phyloP scores from a whole-genome alignment of 2,329 filamentous ascomycete species.

The Helotiales sp. region DNA sequence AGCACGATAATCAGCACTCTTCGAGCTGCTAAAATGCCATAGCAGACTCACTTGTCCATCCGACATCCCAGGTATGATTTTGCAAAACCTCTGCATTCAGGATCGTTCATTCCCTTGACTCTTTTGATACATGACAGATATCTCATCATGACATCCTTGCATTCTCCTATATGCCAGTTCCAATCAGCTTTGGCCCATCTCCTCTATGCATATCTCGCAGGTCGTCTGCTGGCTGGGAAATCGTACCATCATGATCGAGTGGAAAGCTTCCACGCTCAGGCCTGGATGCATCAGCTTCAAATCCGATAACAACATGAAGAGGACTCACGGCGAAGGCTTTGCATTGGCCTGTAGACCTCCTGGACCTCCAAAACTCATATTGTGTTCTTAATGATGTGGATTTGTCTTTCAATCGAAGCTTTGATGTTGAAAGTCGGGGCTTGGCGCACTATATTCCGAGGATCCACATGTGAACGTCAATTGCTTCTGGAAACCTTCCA shows the following conservation, averaged over 20 bases:
- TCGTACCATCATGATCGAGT: conserved; percentile 83
- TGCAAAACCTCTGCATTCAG: conserved; percentile 80
- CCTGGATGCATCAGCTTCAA: conserved; percentile 42
- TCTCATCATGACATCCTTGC: conserved; percentile 80
- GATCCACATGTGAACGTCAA: too few relatives aligned
- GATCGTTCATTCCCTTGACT: conserved; percentile 79
- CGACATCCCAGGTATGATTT: conserved; percentile 88
- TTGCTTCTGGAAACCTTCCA: not conserved
- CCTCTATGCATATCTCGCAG: not conserved
- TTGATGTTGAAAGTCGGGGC: not conserved
- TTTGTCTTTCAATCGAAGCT: not conserved
- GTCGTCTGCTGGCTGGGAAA: not conserved
- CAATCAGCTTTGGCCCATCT: conserved; percentile 9
- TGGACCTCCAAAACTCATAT: conserved; percentile 70
- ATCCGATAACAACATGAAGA: not conserved
- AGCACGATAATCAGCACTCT: conserved; percentile 2
- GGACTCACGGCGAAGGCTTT: conserved; percentile 69
- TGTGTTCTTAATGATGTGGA: not conserved
- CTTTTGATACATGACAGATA: conserved; percentile 89
- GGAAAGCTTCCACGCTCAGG: conserved; percentile 93
- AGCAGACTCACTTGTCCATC: conserved; percentile 78
- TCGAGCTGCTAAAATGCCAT: too few relatives aligned
- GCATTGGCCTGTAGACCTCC: conserved; percentile 62
- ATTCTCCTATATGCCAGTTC: conserved; percentile 67
- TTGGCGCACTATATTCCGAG: not conserved